Percentiles rank a stretch among this genome's conserved stretches.
These are phyloP conservation scores for Aspergillus arachidicola DNA, from an alignment of 2,329 filamentous ascomycete genomes.

Conservation along the genomic window DNA sequence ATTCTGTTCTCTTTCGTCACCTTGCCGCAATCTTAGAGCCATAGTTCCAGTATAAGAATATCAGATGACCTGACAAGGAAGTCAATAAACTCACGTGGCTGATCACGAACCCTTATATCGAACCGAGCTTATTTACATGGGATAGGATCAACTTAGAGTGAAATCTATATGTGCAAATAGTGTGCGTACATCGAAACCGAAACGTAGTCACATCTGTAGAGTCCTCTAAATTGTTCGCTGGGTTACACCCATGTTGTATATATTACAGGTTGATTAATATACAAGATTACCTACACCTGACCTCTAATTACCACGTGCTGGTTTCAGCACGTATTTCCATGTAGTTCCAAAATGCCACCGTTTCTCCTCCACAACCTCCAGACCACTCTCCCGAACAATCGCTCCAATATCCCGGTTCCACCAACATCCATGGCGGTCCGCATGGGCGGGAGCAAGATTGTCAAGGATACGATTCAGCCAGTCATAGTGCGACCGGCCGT, in stretches of 20 bases:
- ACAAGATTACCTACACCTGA: not conserved
- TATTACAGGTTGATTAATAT: not conserved
- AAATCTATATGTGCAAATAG: too few species aligned
- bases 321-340: conserved; percentile 47
- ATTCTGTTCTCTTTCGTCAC: not conserved
- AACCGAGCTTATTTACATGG: too few species aligned
- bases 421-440: conserved; percentile 55
- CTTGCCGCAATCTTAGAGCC: not conserved
- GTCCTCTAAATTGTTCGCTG: not conserved
- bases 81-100: not conserved
- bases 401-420: conserved; percentile 55
- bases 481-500: conserved; percentile 50
- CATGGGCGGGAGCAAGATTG: conserved; percentile 50
- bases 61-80: not conserved
- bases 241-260: not conserved
- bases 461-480: conserved; percentile 53
- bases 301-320: conserved; percentile 19
- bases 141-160: too few species aligned
- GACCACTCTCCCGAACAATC: conserved; percentile 50
- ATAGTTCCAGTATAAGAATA: not conserved
- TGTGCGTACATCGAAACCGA: not conserved
- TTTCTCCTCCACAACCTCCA: conserved; percentile 50
- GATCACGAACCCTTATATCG: too few species aligned
- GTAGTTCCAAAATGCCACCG: conserved; percentile 53
- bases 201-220: not conserved